Evolutionary conservation across 2,329 filamentous ascomycete species (phyloP).

Genomic region (Talaromyces amestolkiae): DNA sequence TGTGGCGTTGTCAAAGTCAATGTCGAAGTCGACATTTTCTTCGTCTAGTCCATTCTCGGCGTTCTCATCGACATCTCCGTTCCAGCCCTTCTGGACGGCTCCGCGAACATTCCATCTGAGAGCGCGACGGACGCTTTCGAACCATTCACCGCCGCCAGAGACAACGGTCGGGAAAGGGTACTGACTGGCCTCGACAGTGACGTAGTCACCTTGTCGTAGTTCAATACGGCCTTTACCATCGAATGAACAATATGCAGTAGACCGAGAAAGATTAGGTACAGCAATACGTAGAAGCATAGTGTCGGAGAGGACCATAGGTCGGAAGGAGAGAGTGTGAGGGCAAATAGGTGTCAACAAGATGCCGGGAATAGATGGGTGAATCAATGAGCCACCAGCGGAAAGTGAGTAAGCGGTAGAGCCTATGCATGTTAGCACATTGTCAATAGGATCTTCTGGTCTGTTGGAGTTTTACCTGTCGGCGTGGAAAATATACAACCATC

Average conservation of each 20-base stretch:
- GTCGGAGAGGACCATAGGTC: constrained; percentile 96
- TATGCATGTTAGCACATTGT: constrained; percentile 15
- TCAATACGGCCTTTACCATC: constrained; percentile 96
- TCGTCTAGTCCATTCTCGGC: constrained; percentile 24
- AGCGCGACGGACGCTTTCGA: constrained; percentile 88
- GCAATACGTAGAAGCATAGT: constrained; percentile 87
- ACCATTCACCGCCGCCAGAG: constrained; percentile 88
- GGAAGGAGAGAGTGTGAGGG: constrained; percentile 93
- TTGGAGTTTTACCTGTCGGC: constrained; percentile 65
- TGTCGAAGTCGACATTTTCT: constrained; percentile 75
- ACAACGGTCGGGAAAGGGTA: constrained; percentile 98
- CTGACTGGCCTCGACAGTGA: constrained; percentile 92
- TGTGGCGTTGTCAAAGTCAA: constrained; percentile 70
- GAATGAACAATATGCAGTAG: constrained; percentile 94
- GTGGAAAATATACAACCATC: constrained; percentile 98
- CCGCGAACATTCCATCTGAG: constrained; percentile 93
- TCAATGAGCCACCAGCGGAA: constrained; percentile 89
- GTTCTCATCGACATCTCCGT: constrained; percentile 46
- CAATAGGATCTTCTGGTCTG: background rate
- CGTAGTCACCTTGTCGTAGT: constrained; percentile 86
- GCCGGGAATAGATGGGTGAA: constrained; percentile 94
- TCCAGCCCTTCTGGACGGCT: constrained; percentile 85
- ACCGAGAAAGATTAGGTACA: constrained; percentile 78
- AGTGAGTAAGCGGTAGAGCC: constrained; percentile 91
- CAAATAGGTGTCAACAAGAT: constrained; percentile 97